Evolutionary conservation across 116 monocot species (phyloP).

Genomic region (Iris pallida): DNA sequence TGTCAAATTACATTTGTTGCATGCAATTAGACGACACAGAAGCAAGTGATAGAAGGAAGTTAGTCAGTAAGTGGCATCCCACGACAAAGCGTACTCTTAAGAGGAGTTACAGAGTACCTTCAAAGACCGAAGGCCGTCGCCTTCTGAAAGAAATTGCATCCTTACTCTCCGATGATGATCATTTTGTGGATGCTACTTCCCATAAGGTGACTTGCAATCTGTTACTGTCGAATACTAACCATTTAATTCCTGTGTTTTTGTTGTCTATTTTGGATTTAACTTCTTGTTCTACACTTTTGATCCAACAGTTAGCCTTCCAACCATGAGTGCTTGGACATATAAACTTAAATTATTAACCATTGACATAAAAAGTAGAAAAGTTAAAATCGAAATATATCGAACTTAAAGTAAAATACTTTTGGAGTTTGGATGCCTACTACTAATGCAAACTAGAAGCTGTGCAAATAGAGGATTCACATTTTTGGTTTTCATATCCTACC

Average conservation of each 20-base stretch:
- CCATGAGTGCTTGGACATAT: too few relatives aligned
- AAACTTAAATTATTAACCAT: too few relatives aligned
- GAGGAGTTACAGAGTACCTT: slow-evolving; percentile 85
- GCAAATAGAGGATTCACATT: too few relatives aligned
- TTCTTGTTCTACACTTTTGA: too few relatives aligned
- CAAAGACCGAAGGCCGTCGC: slow-evolving; percentile 63
- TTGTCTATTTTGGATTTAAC: background rate
- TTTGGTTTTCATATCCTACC: too few relatives aligned
- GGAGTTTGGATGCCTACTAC: too few relatives aligned
- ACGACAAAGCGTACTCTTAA: slow-evolving; percentile 95
- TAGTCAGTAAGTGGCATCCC: slow-evolving; percentile 90
- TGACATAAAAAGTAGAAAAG: too few relatives aligned
- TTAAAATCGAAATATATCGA: too few relatives aligned
- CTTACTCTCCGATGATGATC: slow-evolving; percentile 90
- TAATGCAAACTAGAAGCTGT: too few relatives aligned
- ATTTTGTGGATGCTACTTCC: slow-evolving; percentile 71
- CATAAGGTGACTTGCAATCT: slow-evolving; percentile 61
- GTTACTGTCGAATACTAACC: background rate
- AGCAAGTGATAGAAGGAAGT: slow-evolving; percentile 60
- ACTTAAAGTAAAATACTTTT: too few relatives aligned
- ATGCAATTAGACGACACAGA: slow-evolving; percentile 54
- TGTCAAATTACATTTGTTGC: background rate
- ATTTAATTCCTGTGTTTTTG: too few relatives aligned
- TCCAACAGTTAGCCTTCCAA: too few relatives aligned
- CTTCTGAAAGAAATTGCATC: slow-evolving; percentile 82